Base-by-base conservation (phyloP, 2,329 filamentous ascomycete genomes). In the Botrytis elliptica region DNA sequence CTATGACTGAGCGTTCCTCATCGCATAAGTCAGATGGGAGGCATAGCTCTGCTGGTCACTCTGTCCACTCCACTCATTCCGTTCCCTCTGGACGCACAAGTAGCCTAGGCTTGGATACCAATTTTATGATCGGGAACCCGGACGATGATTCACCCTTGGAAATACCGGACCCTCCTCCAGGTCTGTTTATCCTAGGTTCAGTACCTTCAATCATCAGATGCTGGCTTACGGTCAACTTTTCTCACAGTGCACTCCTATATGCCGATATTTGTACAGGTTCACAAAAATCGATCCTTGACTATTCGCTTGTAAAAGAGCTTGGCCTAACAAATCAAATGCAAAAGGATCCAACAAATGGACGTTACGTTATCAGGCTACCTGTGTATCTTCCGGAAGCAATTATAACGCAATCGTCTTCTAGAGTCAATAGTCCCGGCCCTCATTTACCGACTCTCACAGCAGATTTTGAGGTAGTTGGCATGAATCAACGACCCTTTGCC, bases 21-120 rank as follows among this genome's bases (percentile, higher is more conserved):
- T 99, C 96, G 18, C 94, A 98, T 86, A 97, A 97, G 81, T 98
- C 96, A 0, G 95, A 99, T 81, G 96, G 96, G 52, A 89, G 95
- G 75, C 94, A 97, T 80, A 98, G 95, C 82, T 98, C 95, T 14
- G 91, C 94, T n/a, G 94, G 94, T 7, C 92, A 95, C 78, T 96
- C 91, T 12, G 88, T 91, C 29, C 90, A 92, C 76, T 88, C 89
- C 1, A 85, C 88, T 77, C 89, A 91, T 81, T 97, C 94, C 14
- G 89, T 90, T 73, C 89, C 90, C 22, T 94, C 92, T 62, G 93
- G 92, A 42, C 90, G 94, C 64, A 94, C 93, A 70, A 98, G 95
- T 82, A 98, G 95, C 83, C 86, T 98, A 75, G 94, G 94, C 4
- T 86, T 97, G 33, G 94, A 97, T 78, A 91, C 90, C 59, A 88